phyloP scores from a whole-genome alignment of 2,329 filamentous ascomycete genomes.

The Neofusicoccum umdonicola region DNA sequence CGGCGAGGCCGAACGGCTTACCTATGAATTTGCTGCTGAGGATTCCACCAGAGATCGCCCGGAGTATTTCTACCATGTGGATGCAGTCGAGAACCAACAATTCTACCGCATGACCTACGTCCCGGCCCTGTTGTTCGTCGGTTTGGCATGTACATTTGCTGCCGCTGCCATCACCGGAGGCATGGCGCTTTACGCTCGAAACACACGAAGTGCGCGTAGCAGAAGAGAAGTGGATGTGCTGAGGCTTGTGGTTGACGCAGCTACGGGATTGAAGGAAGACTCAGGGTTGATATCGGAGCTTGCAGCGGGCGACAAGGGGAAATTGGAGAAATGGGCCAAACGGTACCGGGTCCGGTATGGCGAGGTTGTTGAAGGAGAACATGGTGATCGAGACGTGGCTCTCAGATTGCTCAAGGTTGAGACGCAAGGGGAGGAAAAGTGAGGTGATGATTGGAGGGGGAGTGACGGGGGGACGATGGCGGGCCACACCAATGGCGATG shows the following conservation, averaged over 20 bases:
- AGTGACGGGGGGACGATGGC: no score
- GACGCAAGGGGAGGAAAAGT: no score
- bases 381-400: no score
- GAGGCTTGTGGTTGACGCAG: background rate
- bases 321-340: background rate
- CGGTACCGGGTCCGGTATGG: background rate
- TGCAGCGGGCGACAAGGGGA: background rate
- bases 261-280: background rate
- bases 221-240: background rate
- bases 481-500: no score
- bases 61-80: constrained; percentile 16
- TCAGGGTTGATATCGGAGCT: background rate
- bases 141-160: background rate
- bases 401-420: no score
- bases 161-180: background rate
- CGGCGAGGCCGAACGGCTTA: constrained; percentile 20
- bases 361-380: no score
- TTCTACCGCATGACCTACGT: constrained; percentile 23
- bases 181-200: background rate
- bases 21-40: constrained; percentile 21
- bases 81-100: background rate
- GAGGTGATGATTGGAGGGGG: no score
- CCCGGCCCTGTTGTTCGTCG: constrained; percentile 19
- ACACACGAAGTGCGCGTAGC: background rate
- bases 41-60: background rate